Base-by-base conservation (phyloP, 2,329 filamentous ascomycete species). In the Alternaria conjuncta region DNA sequence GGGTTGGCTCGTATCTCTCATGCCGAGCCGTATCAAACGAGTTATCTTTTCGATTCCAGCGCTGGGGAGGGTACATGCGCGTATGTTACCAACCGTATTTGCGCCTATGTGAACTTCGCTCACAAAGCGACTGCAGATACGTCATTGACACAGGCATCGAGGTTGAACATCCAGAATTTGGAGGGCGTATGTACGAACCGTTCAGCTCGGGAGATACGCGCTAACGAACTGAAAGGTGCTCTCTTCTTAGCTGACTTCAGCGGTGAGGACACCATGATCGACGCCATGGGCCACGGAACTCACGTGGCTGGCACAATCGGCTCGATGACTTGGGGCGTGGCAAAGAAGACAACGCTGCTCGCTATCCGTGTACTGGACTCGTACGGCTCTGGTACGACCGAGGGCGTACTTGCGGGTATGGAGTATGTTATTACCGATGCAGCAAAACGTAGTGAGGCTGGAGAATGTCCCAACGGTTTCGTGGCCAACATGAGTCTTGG, bases 81-180 rank as follows among this genome's bases (percentile, higher is more conserved):
- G 45, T 61, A 57, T 23, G 53, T 57, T 36, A 18, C 12, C 6
- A 20, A 30, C 10, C 11, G 12, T 23, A 7, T 41, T 23, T 4
- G 11, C 3, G 6, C 11, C 3, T 46, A 1, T 20, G 4, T 15
- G 20, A 26, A 30, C 3, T 28, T 28, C 2, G 20, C 25, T 61
- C 13, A 57, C 32, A 57, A 11, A 49, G 3, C n/a, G 11, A 18
- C 13, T 8, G 1, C 20, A 61, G 59, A 25, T 92, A 87, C 74
- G 80, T 91, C 20, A 84, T 91, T 26, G 89, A 91, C 76, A 90
- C 89, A 6, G 89, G 89, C 64, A 86, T 91, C 74, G 78, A 81
- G 43, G 75, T 79, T 18, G 83, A 81, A 4, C 89, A 92, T 77
- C 67, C 73, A 5, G 76, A 80, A 13, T 79, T 80, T 20, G 73